Evolutionary conservation across 441 rosid species (phyloP).

Genomic region (Syzygium syzygioides): DNA sequence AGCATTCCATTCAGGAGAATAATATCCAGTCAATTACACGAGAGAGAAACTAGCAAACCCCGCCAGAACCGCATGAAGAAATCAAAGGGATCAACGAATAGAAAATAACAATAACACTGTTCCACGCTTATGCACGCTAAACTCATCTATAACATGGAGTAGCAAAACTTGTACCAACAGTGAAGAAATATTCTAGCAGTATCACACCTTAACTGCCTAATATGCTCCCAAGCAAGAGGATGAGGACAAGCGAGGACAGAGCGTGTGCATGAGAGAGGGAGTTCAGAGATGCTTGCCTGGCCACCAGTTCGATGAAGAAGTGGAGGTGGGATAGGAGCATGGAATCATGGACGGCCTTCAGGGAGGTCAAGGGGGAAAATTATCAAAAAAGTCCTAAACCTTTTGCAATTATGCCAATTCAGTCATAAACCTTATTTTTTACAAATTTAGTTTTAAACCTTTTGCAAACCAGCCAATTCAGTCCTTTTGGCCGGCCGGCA

Average conservation of each 20-base stretch:
- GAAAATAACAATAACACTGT: background rate
- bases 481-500: too few relatives aligned
- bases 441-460: too few relatives aligned
- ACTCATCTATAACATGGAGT: background rate
- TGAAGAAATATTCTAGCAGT: background rate
- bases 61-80: background rate
- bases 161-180: background rate
- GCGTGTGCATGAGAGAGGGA: constrained; percentile 24
- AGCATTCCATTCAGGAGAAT: background rate
- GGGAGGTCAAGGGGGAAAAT: too few relatives aligned
- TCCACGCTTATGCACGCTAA: background rate
- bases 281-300: constrained; percentile 21
- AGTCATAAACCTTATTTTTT: too few relatives aligned
- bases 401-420: too few relatives aligned
- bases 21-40: background rate
- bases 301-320: constrained; percentile 17
- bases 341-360: constrained; percentile 19
- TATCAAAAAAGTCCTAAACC: too few relatives aligned
- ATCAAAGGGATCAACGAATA: background rate
- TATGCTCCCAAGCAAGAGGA: background rate
- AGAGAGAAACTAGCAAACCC: background rate
- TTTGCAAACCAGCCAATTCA: too few relatives aligned
- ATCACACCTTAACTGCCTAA: background rate
- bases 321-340: constrained; percentile 15
- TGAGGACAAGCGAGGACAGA: constrained; percentile 7